Conservation (phyloP, 805 yeast species). For the Helenozyma rhizophorensis region DNA sequence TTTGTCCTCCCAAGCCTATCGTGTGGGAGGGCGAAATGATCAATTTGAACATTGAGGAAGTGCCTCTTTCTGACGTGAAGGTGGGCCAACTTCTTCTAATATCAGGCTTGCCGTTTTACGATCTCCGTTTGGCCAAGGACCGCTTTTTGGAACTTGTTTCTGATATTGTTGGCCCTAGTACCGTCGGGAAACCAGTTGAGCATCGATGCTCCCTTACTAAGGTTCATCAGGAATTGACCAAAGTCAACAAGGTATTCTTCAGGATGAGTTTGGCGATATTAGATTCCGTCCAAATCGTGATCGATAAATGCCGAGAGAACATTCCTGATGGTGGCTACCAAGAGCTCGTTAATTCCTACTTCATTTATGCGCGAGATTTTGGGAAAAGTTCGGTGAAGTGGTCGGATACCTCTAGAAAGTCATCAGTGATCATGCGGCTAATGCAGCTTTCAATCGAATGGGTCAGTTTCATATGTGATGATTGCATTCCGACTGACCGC, state of each 20-base stretch:
- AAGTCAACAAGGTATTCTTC: conserved; percentile 62
- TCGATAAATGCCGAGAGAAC: conserved; percentile 51
- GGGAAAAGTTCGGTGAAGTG: conserved; percentile 67
- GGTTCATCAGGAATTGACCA: conserved; percentile 69
- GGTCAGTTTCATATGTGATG: conserved; percentile 91
- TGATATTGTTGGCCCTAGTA: conserved; percentile 42
- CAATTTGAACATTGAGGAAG: conserved; percentile 43
- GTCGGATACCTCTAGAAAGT: conserved; percentile 61
- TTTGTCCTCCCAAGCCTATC: conserved; percentile 79
- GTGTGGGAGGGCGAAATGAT: conserved; percentile 86
- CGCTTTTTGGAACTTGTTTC: conserved; percentile 51
- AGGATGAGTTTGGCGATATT: conserved; percentile 63
- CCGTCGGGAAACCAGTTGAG: conserved; percentile 41
- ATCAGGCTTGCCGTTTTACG: conserved; percentile 61
- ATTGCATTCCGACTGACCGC: conserved; percentile 87
- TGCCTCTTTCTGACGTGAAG: conserved; percentile 53
- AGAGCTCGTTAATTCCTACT: conserved; percentile 70
- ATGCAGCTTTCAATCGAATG: conserved; percentile 79
- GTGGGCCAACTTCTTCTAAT: conserved; percentile 66
- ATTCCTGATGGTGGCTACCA: conserved; percentile 55
- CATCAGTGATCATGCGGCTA: conserved; percentile 65
- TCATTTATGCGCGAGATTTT: conserved; percentile 74
- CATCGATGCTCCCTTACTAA: conserved; percentile 66
- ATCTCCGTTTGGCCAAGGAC: conserved; percentile 51
- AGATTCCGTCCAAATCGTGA: conserved; percentile 50